These are phyloP conservation scores for Austroboletus eburneus DNA, from an alignment of 768 basidiomycete genomes.

Conservation along the genomic window DNA sequence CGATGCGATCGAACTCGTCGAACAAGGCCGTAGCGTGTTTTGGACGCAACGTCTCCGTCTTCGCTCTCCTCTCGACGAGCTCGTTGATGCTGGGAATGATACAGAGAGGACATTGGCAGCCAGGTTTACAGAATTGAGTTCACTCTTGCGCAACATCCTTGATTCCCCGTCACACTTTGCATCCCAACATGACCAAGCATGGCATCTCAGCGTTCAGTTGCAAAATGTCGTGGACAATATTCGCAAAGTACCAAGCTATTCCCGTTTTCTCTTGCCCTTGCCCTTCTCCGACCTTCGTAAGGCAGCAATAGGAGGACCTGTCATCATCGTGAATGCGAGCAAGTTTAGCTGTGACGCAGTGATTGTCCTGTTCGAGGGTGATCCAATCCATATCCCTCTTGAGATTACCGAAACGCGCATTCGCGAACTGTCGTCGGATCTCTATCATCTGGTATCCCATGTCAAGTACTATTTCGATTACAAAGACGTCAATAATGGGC, in stretches of 20 bases:
- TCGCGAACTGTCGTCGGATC: background rate
- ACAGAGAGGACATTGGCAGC: background rate
- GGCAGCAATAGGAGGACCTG: conserved; percentile 20
- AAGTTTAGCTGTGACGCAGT: background rate
- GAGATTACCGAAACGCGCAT: background rate
- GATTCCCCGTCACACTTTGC: background rate
- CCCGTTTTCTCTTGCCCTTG: conserved; percentile 23
- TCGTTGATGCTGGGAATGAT: background rate
- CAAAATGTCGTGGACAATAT: conserved; percentile 11
- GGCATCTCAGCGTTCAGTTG: background rate
- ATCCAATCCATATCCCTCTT: conserved; percentile 6
- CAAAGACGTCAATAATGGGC: background rate
- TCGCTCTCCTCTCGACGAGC: background rate
- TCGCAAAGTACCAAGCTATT: conserved; percentile 17
- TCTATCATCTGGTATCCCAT: background rate
- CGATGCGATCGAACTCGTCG: background rate
- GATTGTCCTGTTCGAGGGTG: background rate
- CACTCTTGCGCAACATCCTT: background rate
- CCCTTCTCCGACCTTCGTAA: conserved; percentile 11
- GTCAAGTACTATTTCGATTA: too few species aligned
- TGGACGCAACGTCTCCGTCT: conserved; percentile 12
- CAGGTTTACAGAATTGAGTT: conserved; percentile 1
- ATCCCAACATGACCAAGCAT: conserved; percentile 2
- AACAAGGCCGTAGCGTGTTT: conserved; percentile 18
- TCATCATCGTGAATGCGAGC: background rate